Conservation (phyloP, 257 asterid species). For the Apocynum venetum region DNA sequence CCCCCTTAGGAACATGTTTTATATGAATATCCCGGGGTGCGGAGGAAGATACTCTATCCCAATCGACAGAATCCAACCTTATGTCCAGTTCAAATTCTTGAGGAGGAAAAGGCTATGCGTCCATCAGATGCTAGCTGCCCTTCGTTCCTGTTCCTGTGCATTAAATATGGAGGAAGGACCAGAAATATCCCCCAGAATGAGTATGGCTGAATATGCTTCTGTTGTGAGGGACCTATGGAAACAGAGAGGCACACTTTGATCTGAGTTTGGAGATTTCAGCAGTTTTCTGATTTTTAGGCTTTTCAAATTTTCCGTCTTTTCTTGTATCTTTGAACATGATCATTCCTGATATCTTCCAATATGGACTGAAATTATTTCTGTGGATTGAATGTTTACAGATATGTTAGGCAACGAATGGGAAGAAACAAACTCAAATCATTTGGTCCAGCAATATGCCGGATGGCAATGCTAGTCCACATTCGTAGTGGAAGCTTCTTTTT, state of each 20-base stretch:
- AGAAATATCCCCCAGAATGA: constrained; percentile 34
- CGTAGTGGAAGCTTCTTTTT: constrained; percentile 32
- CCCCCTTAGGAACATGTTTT: constrained; percentile 24
- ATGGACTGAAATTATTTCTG: neutral
- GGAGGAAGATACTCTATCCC: constrained; percentile 28
- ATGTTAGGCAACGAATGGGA: constrained; percentile 32
- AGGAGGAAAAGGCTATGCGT: constrained; percentile 31
- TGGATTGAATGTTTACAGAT: constrained; percentile 12
- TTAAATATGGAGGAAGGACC: constrained; percentile 35
- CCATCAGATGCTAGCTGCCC: constrained; percentile 28
- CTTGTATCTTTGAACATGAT: neutral
- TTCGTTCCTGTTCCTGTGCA: constrained; percentile 28
- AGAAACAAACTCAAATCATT: constrained; percentile 33
- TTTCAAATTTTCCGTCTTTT: neutral
- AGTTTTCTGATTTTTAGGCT: neutral
- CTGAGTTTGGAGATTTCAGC: neutral
- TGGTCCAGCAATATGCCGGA: constrained; percentile 25
- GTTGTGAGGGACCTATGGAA: neutral
- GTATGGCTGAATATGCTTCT: neutral
- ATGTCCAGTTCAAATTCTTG: constrained; percentile 31
- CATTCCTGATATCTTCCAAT: neutral
- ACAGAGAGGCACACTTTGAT: neutral
- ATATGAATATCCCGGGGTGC: constrained; percentile 22
- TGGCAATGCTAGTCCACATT: constrained; percentile 29
- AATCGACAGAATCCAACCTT: constrained; percentile 25